phyloP scores from a whole-genome alignment of 352 stramenopile species.

The Globisporangium radiosum region DNA sequence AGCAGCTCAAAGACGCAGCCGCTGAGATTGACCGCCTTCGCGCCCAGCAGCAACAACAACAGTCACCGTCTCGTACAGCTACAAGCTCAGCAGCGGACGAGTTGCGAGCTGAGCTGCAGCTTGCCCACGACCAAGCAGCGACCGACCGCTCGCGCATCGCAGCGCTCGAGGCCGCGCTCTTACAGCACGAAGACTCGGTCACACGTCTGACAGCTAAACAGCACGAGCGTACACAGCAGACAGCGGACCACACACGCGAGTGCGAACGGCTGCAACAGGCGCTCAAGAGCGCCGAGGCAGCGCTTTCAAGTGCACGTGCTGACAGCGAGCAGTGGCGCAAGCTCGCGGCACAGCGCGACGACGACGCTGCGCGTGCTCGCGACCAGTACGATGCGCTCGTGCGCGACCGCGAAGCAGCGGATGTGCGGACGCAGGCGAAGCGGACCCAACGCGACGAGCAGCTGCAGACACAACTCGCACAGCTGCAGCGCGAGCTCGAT shows the following conservation, averaged over 20 bases:
- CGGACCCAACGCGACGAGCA: conserved; percentile 33
- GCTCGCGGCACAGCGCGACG: conserved; percentile 34
- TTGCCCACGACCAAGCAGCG: conserved; percentile 26
- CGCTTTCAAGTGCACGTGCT: conserved; percentile 21
- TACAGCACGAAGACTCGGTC: conserved; percentile 22
- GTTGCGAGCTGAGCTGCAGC: conserved; percentile 31
- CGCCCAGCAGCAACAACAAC: conserved; percentile 16
- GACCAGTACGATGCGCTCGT: conserved; percentile 27
- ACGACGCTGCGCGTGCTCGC: conserved; percentile 29
- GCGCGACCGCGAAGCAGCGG: conserved; percentile 39
- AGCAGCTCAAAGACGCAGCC: conserved; percentile 26
- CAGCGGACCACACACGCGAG: conserved; percentile 24
- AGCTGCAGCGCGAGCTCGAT: conserved; percentile 40
- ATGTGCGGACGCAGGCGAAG: conserved; percentile 38
- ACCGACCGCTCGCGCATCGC: conserved; percentile 17
- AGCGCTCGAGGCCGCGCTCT: conserved; percentile 34
- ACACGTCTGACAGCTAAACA: conserved; percentile 18
- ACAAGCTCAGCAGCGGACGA: conserved; percentile 24
- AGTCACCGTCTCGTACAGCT: not conserved
- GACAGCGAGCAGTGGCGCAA: conserved; percentile 41
- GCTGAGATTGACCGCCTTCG: conserved; percentile 19
- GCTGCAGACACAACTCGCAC: conserved; percentile 3
- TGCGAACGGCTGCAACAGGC: conserved; percentile 34
- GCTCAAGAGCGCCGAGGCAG: conserved; percentile 10
- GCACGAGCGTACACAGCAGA: conserved; percentile 31